Evolutionary conservation across 202 grass and related monocot species (phyloP).

Genomic region (Elaeis oleifera): DNA sequence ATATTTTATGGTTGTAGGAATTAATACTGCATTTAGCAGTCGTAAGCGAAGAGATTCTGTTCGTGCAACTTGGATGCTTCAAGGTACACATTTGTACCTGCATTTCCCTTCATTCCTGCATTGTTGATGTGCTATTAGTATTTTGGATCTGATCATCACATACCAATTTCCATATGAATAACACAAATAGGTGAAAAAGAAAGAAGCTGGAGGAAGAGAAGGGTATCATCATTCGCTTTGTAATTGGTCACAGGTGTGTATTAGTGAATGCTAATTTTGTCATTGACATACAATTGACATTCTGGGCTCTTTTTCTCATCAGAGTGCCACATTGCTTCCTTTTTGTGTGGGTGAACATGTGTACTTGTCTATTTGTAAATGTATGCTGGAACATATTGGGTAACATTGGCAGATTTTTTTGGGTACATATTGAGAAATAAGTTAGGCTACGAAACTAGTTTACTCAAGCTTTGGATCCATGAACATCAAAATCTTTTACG

Average conservation of each 20-base stretch:
- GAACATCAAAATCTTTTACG: too few relatives aligned
- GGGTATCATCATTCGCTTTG: conserved; percentile 80
- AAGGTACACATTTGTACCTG: conserved; percentile 28
- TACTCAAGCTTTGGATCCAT: too few relatives aligned
- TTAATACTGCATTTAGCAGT: conserved; percentile 96
- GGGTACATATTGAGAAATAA: too few relatives aligned
- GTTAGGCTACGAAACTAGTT: too few relatives aligned
- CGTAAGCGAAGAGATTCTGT: conserved; percentile 90
- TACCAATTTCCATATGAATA: background rate
- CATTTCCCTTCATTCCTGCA: background rate
- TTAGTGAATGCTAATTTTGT: too few relatives aligned
- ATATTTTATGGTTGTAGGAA: conserved; percentile 85
- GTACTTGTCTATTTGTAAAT: too few relatives aligned
- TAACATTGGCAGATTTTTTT: too few relatives aligned
- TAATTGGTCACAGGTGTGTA: conserved; percentile 86
- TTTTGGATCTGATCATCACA: background rate
- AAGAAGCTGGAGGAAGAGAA: conserved; percentile 90
- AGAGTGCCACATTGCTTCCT: too few relatives aligned
- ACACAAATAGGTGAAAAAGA: conserved; percentile 60
- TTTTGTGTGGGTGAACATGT: too few relatives aligned
- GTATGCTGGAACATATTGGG: too few relatives aligned
- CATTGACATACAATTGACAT: too few relatives aligned
- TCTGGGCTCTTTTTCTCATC: too few relatives aligned
- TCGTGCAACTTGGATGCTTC: conserved; percentile 97
- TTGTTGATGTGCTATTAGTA: background rate